Percentiles rank a stretch among this genome's conserved stretches.
These are phyloP conservation scores for Aegilops sharonensis DNA, from an alignment of 176 grass and related monocot genomes.

Conservation along the genomic window DNA sequence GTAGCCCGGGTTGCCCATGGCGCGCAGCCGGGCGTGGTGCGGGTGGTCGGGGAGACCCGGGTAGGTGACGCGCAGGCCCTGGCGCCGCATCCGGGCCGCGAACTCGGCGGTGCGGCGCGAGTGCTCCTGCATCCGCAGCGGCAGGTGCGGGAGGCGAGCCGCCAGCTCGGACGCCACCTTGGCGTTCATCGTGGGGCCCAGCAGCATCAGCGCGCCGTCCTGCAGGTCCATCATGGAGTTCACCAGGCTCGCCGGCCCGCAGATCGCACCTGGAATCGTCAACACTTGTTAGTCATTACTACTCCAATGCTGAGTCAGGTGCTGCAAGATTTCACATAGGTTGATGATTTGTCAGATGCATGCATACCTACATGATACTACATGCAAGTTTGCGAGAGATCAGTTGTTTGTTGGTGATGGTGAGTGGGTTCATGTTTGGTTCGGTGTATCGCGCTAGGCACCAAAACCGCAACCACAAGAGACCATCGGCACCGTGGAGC, in stretches of 20 bases:
- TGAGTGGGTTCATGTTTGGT: neutral
- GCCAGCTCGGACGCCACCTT: constrained; percentile 96
- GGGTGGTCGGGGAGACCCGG: constrained; percentile 80
- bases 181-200: constrained; percentile 94
- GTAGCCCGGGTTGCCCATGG: constrained; percentile 63
- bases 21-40: constrained; percentile 62
- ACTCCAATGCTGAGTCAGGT: no score
- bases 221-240: constrained; percentile 97
- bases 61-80: constrained; percentile 76
- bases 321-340: no score
- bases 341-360: no score
- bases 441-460: neutral
- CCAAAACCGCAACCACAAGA: neutral
- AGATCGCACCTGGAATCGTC: constrained; percentile 60
- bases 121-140: constrained; percentile 94
- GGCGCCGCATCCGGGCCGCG: constrained; percentile 57
- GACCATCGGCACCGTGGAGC: neutral
- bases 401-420: no score
- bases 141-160: constrained; percentile 81
- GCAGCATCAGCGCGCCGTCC: constrained; percentile 80
- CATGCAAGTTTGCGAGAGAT: no score
- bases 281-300: neutral
- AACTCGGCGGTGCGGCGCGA: constrained; percentile 64
- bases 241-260: constrained; percentile 79
- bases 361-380: no score